phyloP scores from a whole-genome alignment of 257 asterid species.

The Nicotiana paniculata region DNA sequence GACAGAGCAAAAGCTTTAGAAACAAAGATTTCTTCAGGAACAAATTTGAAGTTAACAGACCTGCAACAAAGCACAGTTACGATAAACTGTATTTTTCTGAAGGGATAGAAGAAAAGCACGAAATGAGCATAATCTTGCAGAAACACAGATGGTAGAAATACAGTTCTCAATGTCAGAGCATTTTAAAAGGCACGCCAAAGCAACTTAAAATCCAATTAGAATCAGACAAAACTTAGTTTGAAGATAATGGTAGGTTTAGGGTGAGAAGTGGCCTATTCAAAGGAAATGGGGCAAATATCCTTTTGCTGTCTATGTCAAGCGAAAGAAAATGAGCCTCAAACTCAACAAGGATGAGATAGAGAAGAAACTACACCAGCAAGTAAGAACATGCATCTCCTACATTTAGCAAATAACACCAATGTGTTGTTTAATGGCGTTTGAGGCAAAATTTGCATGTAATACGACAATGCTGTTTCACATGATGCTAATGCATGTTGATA shows the following conservation, averaged over 20 bases:
- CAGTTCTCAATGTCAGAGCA: not conserved
- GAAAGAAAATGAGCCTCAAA: not conserved
- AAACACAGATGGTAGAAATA: not conserved
- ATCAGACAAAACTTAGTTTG: not conserved
- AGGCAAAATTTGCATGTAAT: not conserved
- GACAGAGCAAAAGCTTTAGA: slow-evolving; percentile 35
- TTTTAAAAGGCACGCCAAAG: not conserved
- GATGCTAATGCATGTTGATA: not conserved
- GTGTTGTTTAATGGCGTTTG: not conserved
- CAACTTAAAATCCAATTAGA: not conserved
- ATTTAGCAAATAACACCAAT: not conserved
- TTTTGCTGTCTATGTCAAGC: not conserved
- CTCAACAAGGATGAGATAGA: not conserved
- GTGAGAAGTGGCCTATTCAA: not conserved
- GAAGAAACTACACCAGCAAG: not conserved
- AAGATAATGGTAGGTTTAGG: not conserved
- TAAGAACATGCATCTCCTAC: not conserved
- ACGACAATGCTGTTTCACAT: not conserved
- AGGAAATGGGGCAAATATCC: not conserved
- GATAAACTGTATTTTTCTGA: not conserved
- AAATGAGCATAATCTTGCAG: not conserved
- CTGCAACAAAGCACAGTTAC: slow-evolving; percentile 14
- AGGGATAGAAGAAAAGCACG: not conserved
- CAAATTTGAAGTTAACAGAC: slow-evolving; percentile 55
- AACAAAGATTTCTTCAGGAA: slow-evolving; percentile 40